phyloP scores from a whole-genome alignment of 2,329 filamentous ascomycete genomes.

The Aspergillus pseudonomiae region DNA sequence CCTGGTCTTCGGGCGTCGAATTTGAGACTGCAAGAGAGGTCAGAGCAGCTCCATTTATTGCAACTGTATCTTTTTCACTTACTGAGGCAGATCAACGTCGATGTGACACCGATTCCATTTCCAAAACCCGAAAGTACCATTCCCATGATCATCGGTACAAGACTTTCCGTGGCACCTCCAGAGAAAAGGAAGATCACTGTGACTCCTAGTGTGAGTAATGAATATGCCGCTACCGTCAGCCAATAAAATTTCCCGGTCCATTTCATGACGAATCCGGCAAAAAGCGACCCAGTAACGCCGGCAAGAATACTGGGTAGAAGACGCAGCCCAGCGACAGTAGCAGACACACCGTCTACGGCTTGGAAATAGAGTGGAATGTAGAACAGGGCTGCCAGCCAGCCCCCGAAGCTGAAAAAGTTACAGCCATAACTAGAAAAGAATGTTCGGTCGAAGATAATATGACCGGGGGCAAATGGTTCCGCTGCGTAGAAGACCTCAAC shows the following conservation, averaged over 20 bases:
- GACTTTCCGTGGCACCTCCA: constrained; percentile 55
- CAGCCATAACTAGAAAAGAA: constrained; percentile 69
- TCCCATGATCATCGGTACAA: constrained; percentile 58
- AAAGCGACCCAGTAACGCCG: constrained; percentile 66
- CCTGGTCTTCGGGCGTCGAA: constrained; percentile 66
- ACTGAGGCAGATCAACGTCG: constrained; percentile 69
- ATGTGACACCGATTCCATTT: constrained; percentile 67
- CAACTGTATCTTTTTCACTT: constrained; percentile 26
- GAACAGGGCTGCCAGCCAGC: constrained; percentile 64
- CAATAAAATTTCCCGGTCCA: constrained; percentile 72
- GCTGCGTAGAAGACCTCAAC: constrained; percentile 69
- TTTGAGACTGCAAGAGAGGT: constrained; percentile 61
- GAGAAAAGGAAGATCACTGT: constrained; percentile 60
- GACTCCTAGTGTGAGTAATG: constrained; percentile 57
- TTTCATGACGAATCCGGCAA: constrained; percentile 68
- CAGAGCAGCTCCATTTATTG: constrained; percentile 5
- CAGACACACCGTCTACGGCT: constrained; percentile 66
- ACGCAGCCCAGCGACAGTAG: constrained; percentile 65
- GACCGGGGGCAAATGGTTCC: constrained; percentile 74
- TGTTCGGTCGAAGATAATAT: constrained; percentile 69
- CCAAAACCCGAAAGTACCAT: constrained; percentile 58
- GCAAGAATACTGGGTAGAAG: constrained; percentile 68
- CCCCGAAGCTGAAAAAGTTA: constrained; percentile 72
- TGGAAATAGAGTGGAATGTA: constrained; percentile 81
- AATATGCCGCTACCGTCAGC: constrained; percentile 64